Evolutionary conservation across 257 asterid species (phyloP), one percentile per base, ranked within the genome.

Genomic region (Cordia subcordata): DNA sequence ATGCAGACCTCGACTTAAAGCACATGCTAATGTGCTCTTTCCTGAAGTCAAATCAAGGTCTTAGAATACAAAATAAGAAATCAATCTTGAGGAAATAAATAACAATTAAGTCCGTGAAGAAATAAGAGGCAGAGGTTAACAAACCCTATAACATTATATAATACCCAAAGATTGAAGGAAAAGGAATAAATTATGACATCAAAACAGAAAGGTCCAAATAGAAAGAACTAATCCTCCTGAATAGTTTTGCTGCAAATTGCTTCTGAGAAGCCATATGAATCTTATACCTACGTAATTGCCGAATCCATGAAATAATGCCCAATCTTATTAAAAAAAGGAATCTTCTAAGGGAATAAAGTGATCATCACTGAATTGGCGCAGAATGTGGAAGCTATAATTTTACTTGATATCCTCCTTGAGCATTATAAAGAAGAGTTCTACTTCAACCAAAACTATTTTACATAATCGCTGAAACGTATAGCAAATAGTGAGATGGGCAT

Each of bases 21-120:
- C 88, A 69, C 97, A 89, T 19, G 97, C 99, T 81, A 93, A 68
- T 51, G 96, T 89, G 82, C 99, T 93, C 83, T 93, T 93, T 75
- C 96, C 96, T 85, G 82, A 62, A 74, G 61, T 54, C 20, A 74
- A 45, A 21, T 49, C 65, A 60, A 65, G 13, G 16, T 68, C 46
- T 47, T 53, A 73, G 68, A 60, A 53, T 14, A 27, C 21, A 49
- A 56, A 57, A 16, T 5, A 52, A 33, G n/a, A 50, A 37, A 13
- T 35, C 38, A 37, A 45, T 22, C 37, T 19, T 15, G 18, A 52
- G 49, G 19, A 27, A 27, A 27, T 27, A 6, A 27, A 27, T 6
- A 27, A 27, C 35, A 1, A 3, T 27, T 27, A 27, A 27, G 35
- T 27, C 35, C 35, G 3, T 27, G 35, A 1, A 1, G 49, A 52